A percentile compares a stretch with the other conserved stretches of the same genome.
Evolutionary conservation across 116 monocot species (phyloP).

Genomic region (Cymodocea nodosa): DNA sequence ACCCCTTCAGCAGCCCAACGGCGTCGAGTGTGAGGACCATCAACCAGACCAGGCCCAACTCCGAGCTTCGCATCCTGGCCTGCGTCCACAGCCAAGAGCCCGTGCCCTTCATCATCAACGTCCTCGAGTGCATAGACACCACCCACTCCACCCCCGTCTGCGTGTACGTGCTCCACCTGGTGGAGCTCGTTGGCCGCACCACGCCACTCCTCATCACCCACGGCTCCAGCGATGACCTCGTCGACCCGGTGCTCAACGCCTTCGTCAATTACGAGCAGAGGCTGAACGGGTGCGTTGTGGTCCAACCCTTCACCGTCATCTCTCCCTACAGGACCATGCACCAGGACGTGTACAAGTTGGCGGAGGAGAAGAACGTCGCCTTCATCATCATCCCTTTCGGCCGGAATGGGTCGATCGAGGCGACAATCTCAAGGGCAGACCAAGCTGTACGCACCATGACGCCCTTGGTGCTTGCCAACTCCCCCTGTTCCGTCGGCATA

Average conservation of each 20-base stretch:
- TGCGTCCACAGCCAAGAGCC: constrained; percentile 35
- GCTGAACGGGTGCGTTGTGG: constrained; percentile 8
- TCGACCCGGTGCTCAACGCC: constrained; percentile 33
- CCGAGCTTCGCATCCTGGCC: constrained; percentile 38
- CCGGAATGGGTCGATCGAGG: neutral
- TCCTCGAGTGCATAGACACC: constrained; percentile 31
- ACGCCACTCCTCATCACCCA: constrained; percentile 39
- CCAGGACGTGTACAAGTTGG: constrained; percentile 47
- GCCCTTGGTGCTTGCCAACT: constrained; percentile 15
- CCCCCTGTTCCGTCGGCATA: constrained; percentile 51
- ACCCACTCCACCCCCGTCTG: constrained; percentile 13
- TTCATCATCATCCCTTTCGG: constrained; percentile 32
- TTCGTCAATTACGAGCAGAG: constrained; percentile 40
- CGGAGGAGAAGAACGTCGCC: constrained; percentile 19
- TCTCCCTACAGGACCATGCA: constrained; percentile 49
- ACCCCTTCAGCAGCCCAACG: neutral
- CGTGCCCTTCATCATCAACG: constrained; percentile 26
- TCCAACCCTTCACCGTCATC: constrained; percentile 54
- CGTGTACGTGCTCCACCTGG: constrained; percentile 57
- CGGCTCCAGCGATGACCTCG: neutral
- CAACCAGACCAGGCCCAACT: neutral
- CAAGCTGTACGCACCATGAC: constrained; percentile 14
- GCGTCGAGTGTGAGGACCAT: neutral
- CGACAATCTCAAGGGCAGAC: constrained; percentile 1
- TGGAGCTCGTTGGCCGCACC: constrained; percentile 51